These are phyloP conservation scores for Rhizopus delemar DNA, from an alignment of 371 early-diverging fungal genomes.

Conservation along the genomic window DNA sequence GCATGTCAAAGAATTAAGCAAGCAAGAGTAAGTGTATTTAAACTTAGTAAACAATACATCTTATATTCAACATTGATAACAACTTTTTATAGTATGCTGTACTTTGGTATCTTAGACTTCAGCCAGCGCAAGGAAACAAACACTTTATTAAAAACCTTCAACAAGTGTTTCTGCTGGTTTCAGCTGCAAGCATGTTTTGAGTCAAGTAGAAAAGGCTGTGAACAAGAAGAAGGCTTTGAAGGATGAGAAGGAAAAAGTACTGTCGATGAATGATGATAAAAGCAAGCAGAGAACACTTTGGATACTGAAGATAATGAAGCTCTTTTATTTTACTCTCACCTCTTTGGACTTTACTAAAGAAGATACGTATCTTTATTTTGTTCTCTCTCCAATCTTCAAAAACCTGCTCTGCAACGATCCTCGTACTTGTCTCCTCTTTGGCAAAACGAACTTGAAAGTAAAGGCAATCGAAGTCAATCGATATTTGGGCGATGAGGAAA, in stretches of 20 bases:
- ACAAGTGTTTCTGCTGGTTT: slow-evolving; percentile 1
- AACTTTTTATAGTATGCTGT: slow-evolving; percentile 2
- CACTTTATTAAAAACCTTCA: neutral
- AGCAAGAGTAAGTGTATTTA: slow-evolving; percentile 4
- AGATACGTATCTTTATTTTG: too few species aligned
- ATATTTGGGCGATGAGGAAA: too few species aligned
- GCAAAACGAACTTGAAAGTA: too few species aligned
- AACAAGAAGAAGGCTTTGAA: slow-evolving; percentile 3
- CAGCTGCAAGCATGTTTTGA: slow-evolving; percentile 1
- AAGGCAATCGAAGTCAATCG: too few species aligned
- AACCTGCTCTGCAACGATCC: too few species aligned
- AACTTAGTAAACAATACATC: neutral
- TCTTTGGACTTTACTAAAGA: too few species aligned
- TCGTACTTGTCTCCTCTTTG: too few species aligned
- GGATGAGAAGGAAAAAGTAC: neutral
- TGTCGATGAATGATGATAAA: neutral
- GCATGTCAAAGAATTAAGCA: slow-evolving; percentile 1
- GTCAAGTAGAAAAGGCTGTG: neutral
- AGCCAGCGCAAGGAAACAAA: neutral
- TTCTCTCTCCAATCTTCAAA: too few species aligned
- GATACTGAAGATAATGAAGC: neutral
- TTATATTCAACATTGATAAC: neutral
- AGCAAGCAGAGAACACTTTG: neutral
- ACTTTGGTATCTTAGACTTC: slow-evolving; percentile 4
- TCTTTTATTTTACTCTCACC: too few species aligned